Evolutionary conservation across 2,329 filamentous ascomycete species (phyloP), one percentile per base, ranked within the genome.

Genomic region (Penicillium sp.): DNA sequence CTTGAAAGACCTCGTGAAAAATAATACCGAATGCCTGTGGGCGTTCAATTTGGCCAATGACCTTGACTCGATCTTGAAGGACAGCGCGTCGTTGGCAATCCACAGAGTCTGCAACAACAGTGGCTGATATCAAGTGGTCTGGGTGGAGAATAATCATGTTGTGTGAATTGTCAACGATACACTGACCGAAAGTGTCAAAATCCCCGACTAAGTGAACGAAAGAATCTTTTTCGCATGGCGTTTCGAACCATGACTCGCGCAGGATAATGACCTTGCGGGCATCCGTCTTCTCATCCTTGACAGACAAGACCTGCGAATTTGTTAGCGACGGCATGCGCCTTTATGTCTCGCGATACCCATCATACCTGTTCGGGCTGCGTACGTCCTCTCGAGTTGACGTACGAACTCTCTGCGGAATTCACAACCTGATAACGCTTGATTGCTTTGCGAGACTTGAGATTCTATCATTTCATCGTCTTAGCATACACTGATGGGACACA

Each of bases 61-160:
- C 88, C 68, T 97, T 97, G 59, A 98, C 85, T 29, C 93, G 85
- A 66, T 98, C 91, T 67, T 97, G 90, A 26, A 98, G 79, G 1
- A 97, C 91, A 28, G 93, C 90, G 54, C 91, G 85, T 13, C 93
- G 85, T 65, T 87, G 84, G 64, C 93, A 98, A 25, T 84, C 85
- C 65, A 97, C 95, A 0, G 93, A 95, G 68, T 98, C 93, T n/a
- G 90, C 90, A 38, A 98, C 86, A 4, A 94, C 89, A 0, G 93
- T 97, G 3, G 93, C 86, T 2, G 93, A 97, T 45, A 98, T 86
- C 32, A 98, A 79, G 69, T 97, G 90, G 62, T 98, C 93, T 0
- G 93, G 93, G 62, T 98, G 90, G 11, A 98, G 73, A 48, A 98
- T 90, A 43, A 98, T 74, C 67, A 97, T 86, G 60, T 93, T 89